These are phyloP conservation scores for Trichoderma sp. DNA, from an alignment of 2,329 filamentous ascomycete species.

Conservation along the genomic window DNA sequence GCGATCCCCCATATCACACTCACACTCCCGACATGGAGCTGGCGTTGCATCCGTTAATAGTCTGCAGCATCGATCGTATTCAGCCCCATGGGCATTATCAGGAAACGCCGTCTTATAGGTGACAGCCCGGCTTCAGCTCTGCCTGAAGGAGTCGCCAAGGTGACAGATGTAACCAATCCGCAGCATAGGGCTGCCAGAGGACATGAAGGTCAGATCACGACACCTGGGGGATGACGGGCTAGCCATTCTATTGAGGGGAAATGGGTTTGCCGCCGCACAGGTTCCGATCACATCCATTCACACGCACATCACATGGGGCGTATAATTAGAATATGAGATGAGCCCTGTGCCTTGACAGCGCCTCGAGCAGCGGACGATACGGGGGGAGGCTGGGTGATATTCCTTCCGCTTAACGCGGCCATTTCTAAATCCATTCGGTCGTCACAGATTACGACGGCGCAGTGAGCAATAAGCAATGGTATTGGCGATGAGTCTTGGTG, in stretches of 20 bases:
- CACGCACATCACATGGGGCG: constrained; percentile 9
- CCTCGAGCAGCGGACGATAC: neutral
- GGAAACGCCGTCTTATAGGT: neutral
- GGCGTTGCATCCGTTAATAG: neutral
- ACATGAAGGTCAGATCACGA: constrained; percentile 10
- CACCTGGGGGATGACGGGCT: neutral
- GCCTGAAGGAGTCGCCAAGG: neutral
- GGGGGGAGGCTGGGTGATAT: neutral
- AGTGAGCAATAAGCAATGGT: neutral
- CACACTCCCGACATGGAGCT: neutral
- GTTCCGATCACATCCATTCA: constrained; percentile 3
- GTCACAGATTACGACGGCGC: neutral
- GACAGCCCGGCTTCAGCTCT: neutral
- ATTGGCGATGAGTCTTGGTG: neutral
- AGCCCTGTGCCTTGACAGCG: neutral
- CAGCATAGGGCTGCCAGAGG: neutral
- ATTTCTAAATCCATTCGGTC: neutral
- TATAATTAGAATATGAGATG: neutral
- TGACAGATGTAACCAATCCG: neutral
- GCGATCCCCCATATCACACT: neutral
- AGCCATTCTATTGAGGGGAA: neutral
- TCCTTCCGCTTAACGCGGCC: neutral
- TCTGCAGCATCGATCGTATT: neutral
- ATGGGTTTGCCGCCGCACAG: neutral
- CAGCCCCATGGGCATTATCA: neutral